Evolutionary conservation across 371 early-diverging fungal species (phyloP), one percentile per base, ranked within the genome.

Genomic region (Parasitella parasitica): DNA sequence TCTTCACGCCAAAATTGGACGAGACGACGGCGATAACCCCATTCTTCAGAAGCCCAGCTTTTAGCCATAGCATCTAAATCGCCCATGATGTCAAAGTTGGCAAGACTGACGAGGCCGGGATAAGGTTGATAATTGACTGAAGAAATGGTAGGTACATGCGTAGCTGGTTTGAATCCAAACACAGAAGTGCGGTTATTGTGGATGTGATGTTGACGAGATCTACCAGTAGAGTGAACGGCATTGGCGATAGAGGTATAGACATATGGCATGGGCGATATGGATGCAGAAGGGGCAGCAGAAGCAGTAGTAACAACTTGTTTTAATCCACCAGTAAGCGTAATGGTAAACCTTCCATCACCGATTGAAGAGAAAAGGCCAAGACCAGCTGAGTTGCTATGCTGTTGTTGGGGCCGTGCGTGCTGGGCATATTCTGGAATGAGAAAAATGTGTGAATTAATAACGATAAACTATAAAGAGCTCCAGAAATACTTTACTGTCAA

Each of bases 1-100:
- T 43, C 22, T n/a, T 78, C 81, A 38, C 87, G 69, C 85, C 86
- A 85, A 69, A 91, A 89, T 64, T 90, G 88, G 4, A 91, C 90
- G 18, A 91, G 69, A 8, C 91, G 83, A 16, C 91, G 83, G 28
- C 84, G 80, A 49, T 72, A 69, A 24, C 75, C 75, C 69, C 78
- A 77, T 67, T 91, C 91, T 35, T 88, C 86, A 20, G 74, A 62
- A 1, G 78, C 57, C 85, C 82, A 84, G 55, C 69, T 75, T 22
- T 73, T 67, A 27, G 75, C 65, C 73, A 87, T 85, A 51, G 80
- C 78, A 35, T 82, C 69, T 51, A 84, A 69, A 67, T 88, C 82
- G 34, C 81, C 87, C 30, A 80, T 73, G 39, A 89, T 82, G 56
- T 83, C 77, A 37, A 89, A 71, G 46, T 82, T 86, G 26, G 87